Evolutionary conservation across 495 filamentous ascomycete species (phyloP).

Genomic region (Talaromyces thailandensis): DNA sequence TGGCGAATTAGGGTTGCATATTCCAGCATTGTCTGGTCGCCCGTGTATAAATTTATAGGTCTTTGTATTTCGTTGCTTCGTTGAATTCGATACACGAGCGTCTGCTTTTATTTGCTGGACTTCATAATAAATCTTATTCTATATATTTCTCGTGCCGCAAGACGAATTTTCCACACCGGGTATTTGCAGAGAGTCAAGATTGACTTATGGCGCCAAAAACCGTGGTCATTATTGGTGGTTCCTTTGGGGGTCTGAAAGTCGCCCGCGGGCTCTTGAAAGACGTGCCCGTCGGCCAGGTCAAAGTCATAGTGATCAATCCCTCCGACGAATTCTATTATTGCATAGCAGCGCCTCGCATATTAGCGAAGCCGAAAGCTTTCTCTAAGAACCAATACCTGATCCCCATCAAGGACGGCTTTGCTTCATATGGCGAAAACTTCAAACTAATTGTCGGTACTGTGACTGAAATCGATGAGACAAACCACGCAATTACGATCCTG

Average conservation of each 20-base stretch:
- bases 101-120: too few relatives aligned
- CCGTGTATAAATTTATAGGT: too few relatives aligned
- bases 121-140: too few relatives aligned
- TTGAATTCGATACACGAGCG: too few relatives aligned
- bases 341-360: constrained; percentile 39
- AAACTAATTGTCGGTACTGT: constrained; percentile 48
- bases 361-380: constrained; percentile 34
- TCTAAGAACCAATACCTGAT: constrained; percentile 31
- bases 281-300: constrained; percentile 24
- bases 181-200: too few relatives aligned
- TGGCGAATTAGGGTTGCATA: too few relatives aligned
- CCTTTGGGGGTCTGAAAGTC: constrained; percentile 45
- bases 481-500: constrained; percentile 31
- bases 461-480: constrained; percentile 31
- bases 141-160: too few relatives aligned
- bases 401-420: constrained; percentile 43
- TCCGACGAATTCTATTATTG: constrained; percentile 43
- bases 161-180: too few relatives aligned
- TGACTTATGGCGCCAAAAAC: constrained; percentile 14
- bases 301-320: constrained; percentile 48
- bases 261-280: constrained; percentile 51
- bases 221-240: constrained; percentile 57
- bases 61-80: too few relatives aligned
- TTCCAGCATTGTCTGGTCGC: too few relatives aligned
- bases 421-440: constrained; percentile 24